These are phyloP conservation scores for Vitis vinifera DNA, from an alignment of 164 flowering plant genomes.

Conservation along the genomic window DNA sequence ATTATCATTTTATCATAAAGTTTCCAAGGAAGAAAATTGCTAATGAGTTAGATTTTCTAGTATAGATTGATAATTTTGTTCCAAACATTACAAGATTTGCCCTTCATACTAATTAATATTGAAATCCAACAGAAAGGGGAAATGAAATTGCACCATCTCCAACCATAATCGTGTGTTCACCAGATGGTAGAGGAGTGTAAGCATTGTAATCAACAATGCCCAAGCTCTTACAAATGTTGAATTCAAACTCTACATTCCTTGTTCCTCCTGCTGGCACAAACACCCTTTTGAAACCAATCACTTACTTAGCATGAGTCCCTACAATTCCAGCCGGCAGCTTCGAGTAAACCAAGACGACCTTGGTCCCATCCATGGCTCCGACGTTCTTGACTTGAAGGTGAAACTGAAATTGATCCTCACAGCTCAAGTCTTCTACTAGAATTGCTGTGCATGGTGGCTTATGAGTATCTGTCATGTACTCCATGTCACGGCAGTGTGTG, in stretches of 20 bases:
- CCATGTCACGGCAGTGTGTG: slow-evolving; percentile 2
- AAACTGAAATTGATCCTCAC: background rate
- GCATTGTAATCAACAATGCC: slow-evolving; percentile 12
- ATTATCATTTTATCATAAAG: too few relatives aligned
- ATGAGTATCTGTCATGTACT: background rate
- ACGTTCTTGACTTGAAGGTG: slow-evolving; percentile 10
- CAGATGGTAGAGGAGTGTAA: slow-evolving; percentile 10
- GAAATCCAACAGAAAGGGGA: background rate
- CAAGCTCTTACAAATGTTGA: slow-evolving; percentile 24
- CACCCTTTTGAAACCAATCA: slow-evolving; percentile 24
- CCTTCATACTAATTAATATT: too few relatives aligned
- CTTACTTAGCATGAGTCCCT: slow-evolving; percentile 15
- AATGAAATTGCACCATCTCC: slow-evolving; percentile 14
- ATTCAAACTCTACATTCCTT: slow-evolving; percentile 2
- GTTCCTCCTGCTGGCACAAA: slow-evolving; percentile 10
- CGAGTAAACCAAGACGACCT: slow-evolving; percentile 21
- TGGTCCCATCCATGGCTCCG: slow-evolving; percentile 14
- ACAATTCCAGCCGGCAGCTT: slow-evolving; percentile 7
- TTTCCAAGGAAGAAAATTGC: too few relatives aligned
- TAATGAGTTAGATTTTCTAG: too few relatives aligned
- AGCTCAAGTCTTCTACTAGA: slow-evolving; percentile 6
- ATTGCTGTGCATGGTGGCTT: slow-evolving; percentile 14
- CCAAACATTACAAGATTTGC: too few relatives aligned
- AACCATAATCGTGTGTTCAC: slow-evolving; percentile 10
- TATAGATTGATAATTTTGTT: too few relatives aligned